Conservation (phyloP, 768 basidiomycete genomes). For the Hericium erinaceus region DNA sequence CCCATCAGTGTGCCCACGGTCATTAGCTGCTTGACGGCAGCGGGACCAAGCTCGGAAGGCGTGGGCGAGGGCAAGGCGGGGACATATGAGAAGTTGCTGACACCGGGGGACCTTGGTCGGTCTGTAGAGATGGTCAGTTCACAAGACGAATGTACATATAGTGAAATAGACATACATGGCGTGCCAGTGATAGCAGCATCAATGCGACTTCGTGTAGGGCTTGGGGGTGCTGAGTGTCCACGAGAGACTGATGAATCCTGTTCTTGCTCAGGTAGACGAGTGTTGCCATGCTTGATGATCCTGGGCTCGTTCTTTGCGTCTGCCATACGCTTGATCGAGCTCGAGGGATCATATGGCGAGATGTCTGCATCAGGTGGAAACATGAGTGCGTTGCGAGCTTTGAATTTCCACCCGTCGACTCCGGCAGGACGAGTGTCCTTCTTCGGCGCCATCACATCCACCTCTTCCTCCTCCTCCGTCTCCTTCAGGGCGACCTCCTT, state of each 20-base stretch:
- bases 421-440: constrained; percentile 65
- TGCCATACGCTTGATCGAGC: constrained; percentile 19
- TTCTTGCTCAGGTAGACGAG: constrained; percentile 71
- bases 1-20: constrained; percentile 93
- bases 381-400: constrained; percentile 90
- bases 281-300: constrained; percentile 70
- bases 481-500: constrained; percentile 16
- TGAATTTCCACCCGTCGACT: constrained; percentile 80
- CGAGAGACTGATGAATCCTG: constrained; percentile 32
- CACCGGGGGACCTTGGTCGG: constrained; percentile 47
- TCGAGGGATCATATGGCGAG: constrained; percentile 56
- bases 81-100: constrained; percentile 63
- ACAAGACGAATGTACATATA: neutral
- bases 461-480: constrained; percentile 17
- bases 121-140: constrained; percentile 33
- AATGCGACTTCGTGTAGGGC: constrained; percentile 85
- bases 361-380: constrained; percentile 88
- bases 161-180: constrained; percentile 51
- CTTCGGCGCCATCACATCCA: constrained; percentile 74
- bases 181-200: constrained; percentile 90
- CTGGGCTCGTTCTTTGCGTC: constrained; percentile 38
- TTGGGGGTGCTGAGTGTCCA: constrained; percentile 56
- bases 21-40: constrained; percentile 87
- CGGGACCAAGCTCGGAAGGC: constrained; percentile 69
- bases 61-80: constrained; percentile 84